Evolutionary conservation across 192 early-diverging fungal genomes (phyloP), one percentile per base, ranked within the genome.

Genomic region (Geranomyces michiganensis): DNA sequence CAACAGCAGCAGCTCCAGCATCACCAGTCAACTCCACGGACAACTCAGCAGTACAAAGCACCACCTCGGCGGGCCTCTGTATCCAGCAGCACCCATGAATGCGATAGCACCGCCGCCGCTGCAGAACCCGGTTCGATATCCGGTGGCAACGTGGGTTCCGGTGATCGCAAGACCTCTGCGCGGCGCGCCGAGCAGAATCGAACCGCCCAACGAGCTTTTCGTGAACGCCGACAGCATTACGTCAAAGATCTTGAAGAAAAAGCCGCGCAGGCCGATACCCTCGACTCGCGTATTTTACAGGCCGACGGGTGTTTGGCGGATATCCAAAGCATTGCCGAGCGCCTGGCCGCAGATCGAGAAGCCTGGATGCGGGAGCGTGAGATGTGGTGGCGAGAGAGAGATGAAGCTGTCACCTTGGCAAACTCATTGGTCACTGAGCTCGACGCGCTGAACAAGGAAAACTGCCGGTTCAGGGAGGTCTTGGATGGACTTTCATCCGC

Each of bases 111-210:
- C 9, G 19, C 30, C 21, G 62, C 17, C 3, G 44, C 17, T 29
- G 41, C 31, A 2, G 59, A 29, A 24, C 33, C 59, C 19, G 19
- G 19, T 6, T 21, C 33, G 21, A 4, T 21, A 9, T 32, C 59
- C 59, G 33, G n/a, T 26, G 19, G 29, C 19, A 19, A n/a, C 7
- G 22, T 3, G 7, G 12, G 9, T 21, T 21, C 62, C 21, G 33
- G 33, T 15, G 65, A 77, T 21, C 74, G 73, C 56, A 67, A 67
- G 49, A 71, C 78, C 1, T 47, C 84, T 15, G 79, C 84, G 32
- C 93, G 93, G 76, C 86, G 94, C 72, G 92, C 93, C 2, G 91
- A 89, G 13, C 94, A 96, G 73, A 96, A 96, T 76, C 86, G 94
- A 19, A 92, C 92, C 1, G 94, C 94, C 2, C 94, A 96, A 78